Conservation (phyloP, 2,329 filamentous ascomycete species). For the Alternaria arbusti region DNA sequence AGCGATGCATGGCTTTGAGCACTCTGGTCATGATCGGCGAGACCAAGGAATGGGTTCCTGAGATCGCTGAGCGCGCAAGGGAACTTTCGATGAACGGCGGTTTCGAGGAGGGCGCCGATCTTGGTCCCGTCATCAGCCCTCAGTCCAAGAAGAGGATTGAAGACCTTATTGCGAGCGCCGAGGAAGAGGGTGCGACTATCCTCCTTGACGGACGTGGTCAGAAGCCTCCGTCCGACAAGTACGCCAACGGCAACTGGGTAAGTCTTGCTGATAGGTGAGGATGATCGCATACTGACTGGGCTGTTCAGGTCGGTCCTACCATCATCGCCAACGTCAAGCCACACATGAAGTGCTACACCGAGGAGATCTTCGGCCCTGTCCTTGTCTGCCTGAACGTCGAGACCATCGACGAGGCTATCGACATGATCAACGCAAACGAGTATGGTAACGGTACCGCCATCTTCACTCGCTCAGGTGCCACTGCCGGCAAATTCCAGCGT, state of each 20-base stretch:
- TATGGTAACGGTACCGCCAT: constrained; percentile 88
- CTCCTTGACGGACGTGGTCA: constrained; percentile 80
- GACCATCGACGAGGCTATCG: constrained; percentile 79
- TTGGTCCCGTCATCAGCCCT: constrained; percentile 82
- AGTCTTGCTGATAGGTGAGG: constrained; percentile 27
- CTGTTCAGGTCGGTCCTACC: constrained; percentile 71
- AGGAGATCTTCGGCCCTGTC: constrained; percentile 87
- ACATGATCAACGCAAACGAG: constrained; percentile 83
- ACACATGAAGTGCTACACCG: constrained; percentile 81
- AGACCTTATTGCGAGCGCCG: constrained; percentile 74
- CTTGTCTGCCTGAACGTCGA: constrained; percentile 80
- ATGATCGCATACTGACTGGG: constrained; percentile 19
- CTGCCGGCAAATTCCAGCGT: constrained; percentile 78
- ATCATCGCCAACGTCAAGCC: constrained; percentile 82
- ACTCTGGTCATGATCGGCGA: constrained; percentile 84
- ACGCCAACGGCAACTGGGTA: constrained; percentile 82
- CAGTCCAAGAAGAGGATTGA: constrained; percentile 82
- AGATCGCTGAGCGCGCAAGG: constrained; percentile 78
- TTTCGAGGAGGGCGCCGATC: constrained; percentile 79
- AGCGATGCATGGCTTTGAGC: constrained; percentile 86
- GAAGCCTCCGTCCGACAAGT: constrained; percentile 73
- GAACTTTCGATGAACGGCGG: constrained; percentile 77
- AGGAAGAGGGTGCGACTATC: constrained; percentile 81
- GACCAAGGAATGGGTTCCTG: constrained; percentile 81
- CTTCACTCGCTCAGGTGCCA: constrained; percentile 79